Conservation (phyloP, 495 filamentous ascomycete species). For the Collariella sp. region DNA sequence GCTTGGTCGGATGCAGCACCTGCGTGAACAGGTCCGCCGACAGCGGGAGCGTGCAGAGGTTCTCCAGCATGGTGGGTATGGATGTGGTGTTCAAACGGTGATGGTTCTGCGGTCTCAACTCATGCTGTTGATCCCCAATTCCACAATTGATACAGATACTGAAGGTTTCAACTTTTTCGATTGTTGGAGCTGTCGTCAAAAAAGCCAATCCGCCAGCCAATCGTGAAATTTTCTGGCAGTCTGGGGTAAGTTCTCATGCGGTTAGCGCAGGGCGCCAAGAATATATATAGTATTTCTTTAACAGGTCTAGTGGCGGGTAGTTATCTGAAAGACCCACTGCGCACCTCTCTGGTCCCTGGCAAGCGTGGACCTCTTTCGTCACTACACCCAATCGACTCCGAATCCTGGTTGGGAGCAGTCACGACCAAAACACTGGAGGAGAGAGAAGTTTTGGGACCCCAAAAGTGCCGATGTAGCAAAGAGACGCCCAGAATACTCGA, state of each 20-base stretch:
- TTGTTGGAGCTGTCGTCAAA: neutral
- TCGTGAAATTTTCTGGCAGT: constrained; percentile 4
- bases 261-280: no score
- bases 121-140: neutral
- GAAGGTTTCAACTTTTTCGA: neutral
- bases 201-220: neutral
- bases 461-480: no score
- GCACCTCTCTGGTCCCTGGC: neutral
- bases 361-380: neutral
- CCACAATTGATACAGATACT: neutral
- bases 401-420: neutral
- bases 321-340: no score
- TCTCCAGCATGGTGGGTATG: constrained; percentile 55
- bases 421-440: neutral
- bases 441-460: no score
- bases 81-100: neutral
- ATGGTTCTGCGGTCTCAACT: neutral
- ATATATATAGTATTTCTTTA: no score
- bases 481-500: no score
- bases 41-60: constrained; percentile 80
- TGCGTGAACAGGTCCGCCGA: constrained; percentile 82
- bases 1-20: constrained; percentile 72
- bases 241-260: neutral
- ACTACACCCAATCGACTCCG: neutral
- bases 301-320: no score